A percentile compares a stretch with the other conserved stretches of the same genome.
These are phyloP conservation scores for Cystobasidium slooffiae DNA, from an alignment of 1,284 basidiomycete species.

Conservation along the genomic window DNA sequence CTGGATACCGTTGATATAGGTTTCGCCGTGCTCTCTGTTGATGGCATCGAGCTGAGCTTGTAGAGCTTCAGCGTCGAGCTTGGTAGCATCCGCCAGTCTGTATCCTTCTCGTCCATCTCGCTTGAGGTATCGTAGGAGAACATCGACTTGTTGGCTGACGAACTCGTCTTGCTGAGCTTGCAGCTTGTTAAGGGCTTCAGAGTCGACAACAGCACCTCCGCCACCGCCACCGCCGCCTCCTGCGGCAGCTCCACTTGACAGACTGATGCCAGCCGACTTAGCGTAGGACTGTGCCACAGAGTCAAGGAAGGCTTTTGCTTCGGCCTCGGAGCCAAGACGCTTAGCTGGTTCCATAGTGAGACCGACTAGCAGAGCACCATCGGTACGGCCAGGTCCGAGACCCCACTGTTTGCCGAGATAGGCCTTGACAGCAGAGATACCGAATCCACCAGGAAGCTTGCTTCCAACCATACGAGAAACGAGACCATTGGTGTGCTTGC, in stretches of 20 bases:
- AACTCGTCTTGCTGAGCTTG: slow-evolving; percentile 90
- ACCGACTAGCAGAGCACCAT: slow-evolving; percentile 87
- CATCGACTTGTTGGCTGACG: slow-evolving; percentile 88
- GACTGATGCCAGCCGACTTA: slow-evolving; percentile 79
- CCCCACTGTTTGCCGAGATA: slow-evolving; percentile 92
- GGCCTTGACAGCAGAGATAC: slow-evolving; percentile 86
- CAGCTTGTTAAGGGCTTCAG: slow-evolving; percentile 98
- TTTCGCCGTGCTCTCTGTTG: slow-evolving; percentile 84
- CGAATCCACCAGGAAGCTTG: slow-evolving; percentile 99
- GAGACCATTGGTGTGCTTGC: slow-evolving; percentile 92
- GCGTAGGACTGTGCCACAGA: slow-evolving; percentile 81
- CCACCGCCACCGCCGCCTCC: slow-evolving; percentile 52
- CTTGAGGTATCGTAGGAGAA: slow-evolving; percentile 94
- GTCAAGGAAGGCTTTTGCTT: slow-evolving; percentile 94
- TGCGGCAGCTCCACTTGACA: slow-evolving; percentile 71
- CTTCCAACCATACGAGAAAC: slow-evolving; percentile 88
- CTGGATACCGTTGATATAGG: slow-evolving; percentile 91
- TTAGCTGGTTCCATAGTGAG: slow-evolving; percentile 92
- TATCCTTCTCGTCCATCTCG: slow-evolving; percentile 91
- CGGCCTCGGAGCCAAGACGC: slow-evolving; percentile 85
- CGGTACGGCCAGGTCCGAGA: slow-evolving; percentile 82
- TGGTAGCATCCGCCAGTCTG: slow-evolving; percentile 83
- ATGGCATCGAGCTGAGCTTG: slow-evolving; percentile 89
- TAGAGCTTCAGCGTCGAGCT: slow-evolving; percentile 70
- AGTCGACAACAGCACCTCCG: slow-evolving; percentile 58